Evolutionary conservation across 306 rosid species (phyloP).

Genomic region (Pterocarpus santalinus): DNA sequence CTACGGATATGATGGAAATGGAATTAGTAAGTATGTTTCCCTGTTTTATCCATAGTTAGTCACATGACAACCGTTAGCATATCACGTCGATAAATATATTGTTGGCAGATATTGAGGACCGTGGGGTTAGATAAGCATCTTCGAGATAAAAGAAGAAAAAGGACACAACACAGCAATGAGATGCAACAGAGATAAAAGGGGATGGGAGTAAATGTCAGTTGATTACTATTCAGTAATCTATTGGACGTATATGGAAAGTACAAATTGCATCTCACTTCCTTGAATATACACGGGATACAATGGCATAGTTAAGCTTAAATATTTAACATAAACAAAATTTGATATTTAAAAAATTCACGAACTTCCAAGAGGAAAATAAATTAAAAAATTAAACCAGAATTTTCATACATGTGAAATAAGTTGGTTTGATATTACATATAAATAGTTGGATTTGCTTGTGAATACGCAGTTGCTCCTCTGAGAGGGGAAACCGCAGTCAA

Average conservation of each 20-base stretch:
- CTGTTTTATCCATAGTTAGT: neutral
- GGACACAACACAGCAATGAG: neutral
- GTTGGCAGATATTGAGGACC: neutral
- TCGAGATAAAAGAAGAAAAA: neutral
- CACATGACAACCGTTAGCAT: neutral
- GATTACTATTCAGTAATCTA: too few relatives aligned
- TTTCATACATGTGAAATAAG: too few relatives aligned
- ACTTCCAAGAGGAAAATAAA: too few relatives aligned
- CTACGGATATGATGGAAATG: conserved; percentile 3
- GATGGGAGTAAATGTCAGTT: too few relatives aligned
- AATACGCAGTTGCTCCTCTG: neutral
- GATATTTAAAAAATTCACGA: too few relatives aligned
- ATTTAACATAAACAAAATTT: too few relatives aligned
- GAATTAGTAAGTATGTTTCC: neutral
- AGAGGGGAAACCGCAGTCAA: neutral
- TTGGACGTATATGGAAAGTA: neutral
- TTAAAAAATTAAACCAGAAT: too few relatives aligned
- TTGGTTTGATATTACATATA: too few relatives aligned
- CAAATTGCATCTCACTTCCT: too few relatives aligned
- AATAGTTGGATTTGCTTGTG: too few relatives aligned
- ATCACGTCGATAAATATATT: neutral
- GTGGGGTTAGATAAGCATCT: neutral
- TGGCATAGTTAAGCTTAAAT: too few relatives aligned
- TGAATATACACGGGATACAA: too few relatives aligned
- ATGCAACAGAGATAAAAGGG: neutral